Evolutionary conservation across 1,139 yeast species (phyloP).

Genomic region (Saccharomycopsis hybrid): DNA sequence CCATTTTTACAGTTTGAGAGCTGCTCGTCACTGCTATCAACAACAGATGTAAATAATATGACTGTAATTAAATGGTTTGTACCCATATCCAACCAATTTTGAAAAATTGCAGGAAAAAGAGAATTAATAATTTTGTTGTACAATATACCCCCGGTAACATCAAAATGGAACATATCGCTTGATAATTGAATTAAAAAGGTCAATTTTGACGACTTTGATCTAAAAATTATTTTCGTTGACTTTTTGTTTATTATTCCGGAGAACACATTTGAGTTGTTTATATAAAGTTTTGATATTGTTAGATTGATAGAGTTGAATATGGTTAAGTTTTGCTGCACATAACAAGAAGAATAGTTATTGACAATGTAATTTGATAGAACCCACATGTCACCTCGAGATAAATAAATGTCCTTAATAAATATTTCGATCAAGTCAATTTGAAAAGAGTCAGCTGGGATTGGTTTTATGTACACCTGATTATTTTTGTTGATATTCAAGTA

Average conservation of each 20-base stretch:
- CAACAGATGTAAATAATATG: slow-evolving; percentile 71
- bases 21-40: slow-evolving; percentile 57
- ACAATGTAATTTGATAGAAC: slow-evolving; percentile 40
- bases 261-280: slow-evolving; percentile 60
- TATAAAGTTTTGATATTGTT: slow-evolving; percentile 59
- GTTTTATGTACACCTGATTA: slow-evolving; percentile 50
- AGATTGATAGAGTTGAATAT: slow-evolving; percentile 63
- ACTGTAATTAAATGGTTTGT: slow-evolving; percentile 91
- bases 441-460: slow-evolving; percentile 42
- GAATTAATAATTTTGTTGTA: slow-evolving; percentile 90
- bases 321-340: slow-evolving; percentile 51
- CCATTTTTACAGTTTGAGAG: slow-evolving; percentile 59
- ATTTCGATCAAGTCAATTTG: slow-evolving; percentile 81
- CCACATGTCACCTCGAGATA: slow-evolving; percentile 96
- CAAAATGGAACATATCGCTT: slow-evolving; percentile 97
- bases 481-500: slow-evolving; percentile 63
- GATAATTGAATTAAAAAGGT: slow-evolving; percentile 84
- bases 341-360: slow-evolving; percentile 12
- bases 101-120: slow-evolving; percentile 81
- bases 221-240: slow-evolving; percentile 71
- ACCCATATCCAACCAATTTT: slow-evolving; percentile 77
- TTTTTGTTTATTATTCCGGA: slow-evolving; percentile 58
- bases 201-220: slow-evolving; percentile 85
- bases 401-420: slow-evolving; percentile 69
- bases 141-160: slow-evolving; percentile 90